These are phyloP conservation scores for Pseudofabraea citricarpa DNA, from an alignment of 2,329 filamentous ascomycete genomes.

Conservation along the genomic window DNA sequence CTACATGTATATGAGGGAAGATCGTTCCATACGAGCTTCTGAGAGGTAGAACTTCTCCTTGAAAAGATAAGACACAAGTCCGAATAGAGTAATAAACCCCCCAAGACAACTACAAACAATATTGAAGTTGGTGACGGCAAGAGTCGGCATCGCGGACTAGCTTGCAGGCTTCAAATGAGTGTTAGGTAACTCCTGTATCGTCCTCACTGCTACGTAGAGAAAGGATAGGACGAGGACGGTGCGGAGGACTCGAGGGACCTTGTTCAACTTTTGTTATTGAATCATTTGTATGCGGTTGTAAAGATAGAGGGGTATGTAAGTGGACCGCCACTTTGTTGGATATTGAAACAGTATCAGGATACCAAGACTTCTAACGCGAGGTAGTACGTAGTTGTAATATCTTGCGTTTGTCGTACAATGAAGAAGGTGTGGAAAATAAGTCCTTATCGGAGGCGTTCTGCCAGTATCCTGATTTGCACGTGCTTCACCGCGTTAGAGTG, in stretches of 20 bases:
- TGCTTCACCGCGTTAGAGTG: too few relatives aligned
- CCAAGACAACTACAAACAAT: slow-evolving; percentile 64
- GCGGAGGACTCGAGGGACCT: slow-evolving; percentile 12
- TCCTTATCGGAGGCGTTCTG: too few relatives aligned
- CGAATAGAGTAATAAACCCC: slow-evolving; percentile 86
- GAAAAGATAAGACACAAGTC: slow-evolving; percentile 80
- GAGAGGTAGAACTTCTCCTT: slow-evolving; percentile 91
- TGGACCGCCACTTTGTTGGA: not conserved
- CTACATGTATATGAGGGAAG: not conserved
- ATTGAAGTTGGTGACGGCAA: slow-evolving; percentile 48
- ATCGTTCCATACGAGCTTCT: slow-evolving; percentile 64
- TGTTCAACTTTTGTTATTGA: slow-evolving; percentile 37
- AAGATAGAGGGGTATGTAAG: too few relatives aligned
- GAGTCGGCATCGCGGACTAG: slow-evolving; percentile 34
- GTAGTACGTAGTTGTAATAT: too few relatives aligned
- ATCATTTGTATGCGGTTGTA: slow-evolving; percentile 29
- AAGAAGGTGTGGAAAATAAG: too few relatives aligned
- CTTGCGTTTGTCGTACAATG: too few relatives aligned
- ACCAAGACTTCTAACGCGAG: too few relatives aligned
- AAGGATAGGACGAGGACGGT: slow-evolving; percentile 25
- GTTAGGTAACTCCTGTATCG: slow-evolving; percentile 34
- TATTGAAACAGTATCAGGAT: too few relatives aligned
- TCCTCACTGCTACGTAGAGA: slow-evolving; percentile 31
- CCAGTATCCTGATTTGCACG: too few relatives aligned
- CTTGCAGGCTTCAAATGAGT: slow-evolving; percentile 1